A percentile compares a stretch with the other conserved stretches of the same genome.
Evolutionary conservation across 2,329 filamentous ascomycete species (phyloP).

Genomic region (Fusarium annulatum): DNA sequence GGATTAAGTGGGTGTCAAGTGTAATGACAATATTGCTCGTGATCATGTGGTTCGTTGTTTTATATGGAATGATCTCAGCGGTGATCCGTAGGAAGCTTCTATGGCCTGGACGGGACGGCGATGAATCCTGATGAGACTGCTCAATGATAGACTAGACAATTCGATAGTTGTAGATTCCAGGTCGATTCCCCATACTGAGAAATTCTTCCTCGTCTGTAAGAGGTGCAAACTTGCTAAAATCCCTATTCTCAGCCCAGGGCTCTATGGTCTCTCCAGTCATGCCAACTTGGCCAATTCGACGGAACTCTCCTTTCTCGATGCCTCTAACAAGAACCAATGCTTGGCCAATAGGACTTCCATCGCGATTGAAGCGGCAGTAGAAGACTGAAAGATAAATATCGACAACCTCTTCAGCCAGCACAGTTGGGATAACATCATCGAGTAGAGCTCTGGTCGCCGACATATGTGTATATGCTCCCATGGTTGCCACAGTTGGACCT

Average conservation of each 20-base stretch:
- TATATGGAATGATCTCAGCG: slow-evolving; percentile 34
- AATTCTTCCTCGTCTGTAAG: slow-evolving; percentile 21
- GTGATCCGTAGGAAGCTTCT: slow-evolving; percentile 39
- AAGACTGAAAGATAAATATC: slow-evolving; percentile 21
- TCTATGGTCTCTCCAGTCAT: slow-evolving; percentile 3
- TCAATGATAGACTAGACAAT: slow-evolving; percentile 18
- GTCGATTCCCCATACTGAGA: background rate
- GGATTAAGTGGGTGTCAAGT: slow-evolving; percentile 41
- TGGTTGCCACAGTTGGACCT: background rate
- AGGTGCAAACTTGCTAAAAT: slow-evolving; percentile 22
- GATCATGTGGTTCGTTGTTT: slow-evolving; percentile 41
- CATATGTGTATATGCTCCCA: background rate
- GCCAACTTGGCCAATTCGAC: slow-evolving; percentile 21
- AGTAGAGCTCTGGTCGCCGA: slow-evolving; percentile 2
- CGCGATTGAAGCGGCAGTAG: slow-evolving; percentile 3
- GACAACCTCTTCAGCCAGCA: background rate
- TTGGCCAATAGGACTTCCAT: background rate
- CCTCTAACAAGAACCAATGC: slow-evolving; percentile 22
- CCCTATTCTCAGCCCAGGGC: background rate
- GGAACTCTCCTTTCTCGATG: slow-evolving; percentile 23
- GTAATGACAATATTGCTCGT: slow-evolving; percentile 38
- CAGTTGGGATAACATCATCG: slow-evolving; percentile 6
- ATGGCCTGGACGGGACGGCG: slow-evolving; percentile 44
- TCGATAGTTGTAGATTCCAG: slow-evolving; percentile 24
- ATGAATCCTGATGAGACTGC: background rate